Evolutionary conservation across 257 asterid species (phyloP), one percentile per base, ranked within the genome.

Genomic region (Solanum raphanifolium): DNA sequence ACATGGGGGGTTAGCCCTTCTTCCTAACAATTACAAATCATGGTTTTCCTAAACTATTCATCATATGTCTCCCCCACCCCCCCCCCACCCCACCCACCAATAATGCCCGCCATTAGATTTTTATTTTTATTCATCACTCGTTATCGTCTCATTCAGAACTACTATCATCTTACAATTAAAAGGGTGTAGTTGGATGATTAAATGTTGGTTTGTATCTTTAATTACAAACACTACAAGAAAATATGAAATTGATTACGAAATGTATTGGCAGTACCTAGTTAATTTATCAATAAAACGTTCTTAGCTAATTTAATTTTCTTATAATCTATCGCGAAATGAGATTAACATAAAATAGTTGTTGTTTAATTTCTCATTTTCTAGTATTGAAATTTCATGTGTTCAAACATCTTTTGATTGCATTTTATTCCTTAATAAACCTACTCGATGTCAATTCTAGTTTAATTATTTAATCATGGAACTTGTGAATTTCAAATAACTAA

Each of bases 11-110:
- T 48, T 65, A 88, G 89, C 75, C 83, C 65, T 85, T 87, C 23
- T 46, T 79, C 87, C 87, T 91, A 86, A 79, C 91, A 94, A 90
- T 89, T 93, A 91, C 92, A 88, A 89, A 92, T 90, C 93, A 90
- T 88, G 85, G 88, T 88, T 87, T 89, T 90, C 87, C 86, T 88
- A 88, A 92, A 92, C 86, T 83, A 91, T 81, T 89, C 85, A 74
- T 88, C 83, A 84, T 87, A 68, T 93, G 94, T 87, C 88, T 34
- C 55, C 72, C 66, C 87, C 15, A 15, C 16, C 13, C 25, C 6
- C 16, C 3, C 25, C 85, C 55, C 86, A 69, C 13, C 38, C 75
- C 76, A 86, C 62, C 78, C 87, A 69, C 21, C 38, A 69, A 69
- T 68, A 68, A 27, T 68, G 2, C 18, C 55, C 18, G 73, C 9